These are phyloP conservation scores for Saccharomyces hybrid DNA, from an alignment of 1,139 yeast genomes.

Conservation along the genomic window DNA sequence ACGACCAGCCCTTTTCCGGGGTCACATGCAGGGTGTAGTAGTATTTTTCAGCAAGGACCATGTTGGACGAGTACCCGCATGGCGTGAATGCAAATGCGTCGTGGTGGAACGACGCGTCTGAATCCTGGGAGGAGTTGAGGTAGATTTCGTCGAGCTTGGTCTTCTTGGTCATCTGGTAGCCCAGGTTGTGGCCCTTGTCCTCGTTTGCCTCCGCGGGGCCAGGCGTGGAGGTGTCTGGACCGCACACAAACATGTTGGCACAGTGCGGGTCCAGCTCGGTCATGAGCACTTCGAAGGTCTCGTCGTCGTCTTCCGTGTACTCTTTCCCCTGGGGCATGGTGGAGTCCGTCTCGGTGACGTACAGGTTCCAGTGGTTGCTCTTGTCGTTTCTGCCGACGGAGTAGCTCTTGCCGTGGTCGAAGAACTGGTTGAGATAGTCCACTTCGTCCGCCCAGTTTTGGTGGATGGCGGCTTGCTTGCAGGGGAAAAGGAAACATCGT, in stretches of 20 bases:
- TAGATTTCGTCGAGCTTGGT: conserved; percentile 59
- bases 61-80: conserved; percentile 90
- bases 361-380: conserved; percentile 83
- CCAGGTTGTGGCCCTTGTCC: conserved; percentile 75
- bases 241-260: conserved; percentile 55
- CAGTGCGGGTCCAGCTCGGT: conserved; percentile 61
- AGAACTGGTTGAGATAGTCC: conserved; percentile 53
- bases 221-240: conserved; percentile 42
- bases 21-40: conserved; percentile 92
- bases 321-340: conserved; percentile 8
- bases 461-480: conserved; percentile 73
- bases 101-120: conserved; percentile 40
- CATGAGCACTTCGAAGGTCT: conserved; percentile 87
- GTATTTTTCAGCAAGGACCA: conserved; percentile 52
- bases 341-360: conserved; percentile 46
- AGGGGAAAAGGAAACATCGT: conserved; percentile 88
- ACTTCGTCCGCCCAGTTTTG: conserved; percentile 81
- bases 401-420: conserved; percentile 59
- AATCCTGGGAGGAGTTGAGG: conserved; percentile 14
- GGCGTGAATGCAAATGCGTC: conserved; percentile 95
- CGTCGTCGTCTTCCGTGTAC: conserved; percentile 39
- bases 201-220: conserved; percentile 38
- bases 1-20: conserved; percentile 90
- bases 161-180: conserved; percentile 55
- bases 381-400: conserved; percentile 72